These are phyloP conservation scores for Sugiyamaella novakii DNA, from an alignment of 1,139 yeast genomes.

Conservation along the genomic window DNA sequence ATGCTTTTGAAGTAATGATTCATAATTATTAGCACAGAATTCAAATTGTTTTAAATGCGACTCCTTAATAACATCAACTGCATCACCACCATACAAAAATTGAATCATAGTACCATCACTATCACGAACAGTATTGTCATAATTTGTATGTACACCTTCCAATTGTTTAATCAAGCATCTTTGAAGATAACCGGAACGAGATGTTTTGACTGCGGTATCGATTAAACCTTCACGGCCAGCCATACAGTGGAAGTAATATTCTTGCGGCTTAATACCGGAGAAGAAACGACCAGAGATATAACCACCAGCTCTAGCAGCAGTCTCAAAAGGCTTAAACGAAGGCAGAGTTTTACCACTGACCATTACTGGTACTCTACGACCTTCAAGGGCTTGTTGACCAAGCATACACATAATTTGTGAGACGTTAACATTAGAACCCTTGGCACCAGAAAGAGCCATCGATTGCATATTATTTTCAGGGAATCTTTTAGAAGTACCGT, in stretches of 20 bases:
- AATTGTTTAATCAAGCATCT: constrained; percentile 97
- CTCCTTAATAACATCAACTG: constrained; percentile 91
- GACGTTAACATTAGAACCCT: constrained; percentile 97
- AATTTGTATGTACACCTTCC: constrained; percentile 93
- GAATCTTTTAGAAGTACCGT: constrained; percentile 91
- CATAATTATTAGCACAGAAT: constrained; percentile 90
- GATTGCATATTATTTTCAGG: constrained; percentile 98
- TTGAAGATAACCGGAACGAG: constrained; percentile 97
- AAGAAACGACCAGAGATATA: constrained; percentile 96
- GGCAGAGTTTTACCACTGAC: constrained; percentile 98
- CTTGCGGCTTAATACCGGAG: constrained; percentile 98
- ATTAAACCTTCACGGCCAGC: constrained; percentile 99
- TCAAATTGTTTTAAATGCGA: constrained; percentile 92
- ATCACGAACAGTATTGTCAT: constrained; percentile 95
- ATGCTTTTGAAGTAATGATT: constrained; percentile 81
- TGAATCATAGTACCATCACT: constrained; percentile 93
- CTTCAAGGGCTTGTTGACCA: constrained; percentile 99
- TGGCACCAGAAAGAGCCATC: constrained; percentile 99
- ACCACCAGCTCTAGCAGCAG: constrained; percentile 98
- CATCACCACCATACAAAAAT: constrained; percentile 97
- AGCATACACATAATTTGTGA: constrained; percentile 99
- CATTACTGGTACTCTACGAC: constrained; percentile 99
- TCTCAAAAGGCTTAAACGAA: constrained; percentile 93
- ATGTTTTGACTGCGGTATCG: constrained; percentile 98
- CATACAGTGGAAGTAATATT: constrained; percentile 99